Evolutionary conservation across 768 basidiomycete genomes (phyloP), one percentile per base, ranked within the genome.

Genomic region (Auricularia sp.): DNA sequence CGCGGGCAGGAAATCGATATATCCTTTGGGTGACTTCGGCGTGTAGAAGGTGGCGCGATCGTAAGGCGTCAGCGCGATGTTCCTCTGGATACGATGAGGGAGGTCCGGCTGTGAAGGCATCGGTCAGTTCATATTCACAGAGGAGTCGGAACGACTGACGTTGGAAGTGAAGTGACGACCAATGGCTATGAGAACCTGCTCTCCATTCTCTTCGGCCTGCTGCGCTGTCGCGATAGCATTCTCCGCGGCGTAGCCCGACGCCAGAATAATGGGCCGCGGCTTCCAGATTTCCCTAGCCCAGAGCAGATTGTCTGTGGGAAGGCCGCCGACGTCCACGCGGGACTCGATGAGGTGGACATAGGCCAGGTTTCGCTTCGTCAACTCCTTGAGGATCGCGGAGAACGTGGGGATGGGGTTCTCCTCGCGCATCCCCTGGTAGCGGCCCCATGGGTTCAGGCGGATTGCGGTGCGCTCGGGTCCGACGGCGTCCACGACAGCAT

Each of bases 381-480:
- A 29, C 47, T 70, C 24, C 18, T 61, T 21, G 63, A 66, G 61
- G 39, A 71, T 37, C 65, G 69, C 67, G 0, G 44, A 39, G 68
- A 67, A 69, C 18, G 63, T 67, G 13, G 13, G n/a, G 11, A 18
- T 35, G 7, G n/a, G 61, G 29, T 62, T n/a, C 14, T 16, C 16
- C 18, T 36, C 61, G 11, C 14, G 35, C 34, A 36, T 62, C n/a
- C 54, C 54, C 54, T 5, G 36, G 64, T 54, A 61, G 42, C n/a
- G 29, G 10, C 29, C 54, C 16, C 29, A 62, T 34, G 85, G 87
- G 65, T 83, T 83, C 39, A 89, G 45, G 8, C 87, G 78, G 56
- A 90, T 75, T 0, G 75, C 84, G 1, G 82, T 78, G 24, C 78
- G 78, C 33, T 83, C 79, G 34, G 76, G 71, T 0, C 89, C 88